Evolutionary conservation across 2,329 filamentous ascomycete species (phyloP).

Genomic region (Incumbomyces delicatus): DNA sequence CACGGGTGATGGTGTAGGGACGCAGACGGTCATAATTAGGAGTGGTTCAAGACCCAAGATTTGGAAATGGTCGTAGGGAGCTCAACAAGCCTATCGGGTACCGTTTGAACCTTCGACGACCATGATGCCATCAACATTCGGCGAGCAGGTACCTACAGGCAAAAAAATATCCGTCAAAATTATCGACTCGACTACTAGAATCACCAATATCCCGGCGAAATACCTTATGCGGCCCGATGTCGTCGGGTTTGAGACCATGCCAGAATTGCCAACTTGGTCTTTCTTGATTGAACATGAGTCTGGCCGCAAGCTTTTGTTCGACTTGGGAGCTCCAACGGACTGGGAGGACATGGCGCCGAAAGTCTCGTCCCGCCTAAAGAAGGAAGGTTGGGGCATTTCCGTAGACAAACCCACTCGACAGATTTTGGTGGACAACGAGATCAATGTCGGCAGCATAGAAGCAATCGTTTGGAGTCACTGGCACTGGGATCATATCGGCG

Average conservation of each 20-base stretch:
- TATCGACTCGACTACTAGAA: conserved; percentile 13
- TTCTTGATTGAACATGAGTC: conserved; percentile 12
- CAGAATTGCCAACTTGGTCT: conserved; percentile 12
- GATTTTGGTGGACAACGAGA: conserved; percentile 13
- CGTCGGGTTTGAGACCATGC: conserved; percentile 9
- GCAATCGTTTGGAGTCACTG: conserved; percentile 21
- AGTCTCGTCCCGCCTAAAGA: conserved; percentile 8
- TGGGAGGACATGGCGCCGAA: conserved; percentile 18
- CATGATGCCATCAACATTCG: conserved; percentile 1
- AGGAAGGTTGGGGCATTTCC: conserved; percentile 11
- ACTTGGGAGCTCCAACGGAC: conserved; percentile 26
- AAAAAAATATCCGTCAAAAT: conserved; percentile 10
- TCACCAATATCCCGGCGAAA: conserved; percentile 9
- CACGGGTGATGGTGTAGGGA: no score
- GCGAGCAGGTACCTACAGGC: conserved; percentile 7
- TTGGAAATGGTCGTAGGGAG: no score
- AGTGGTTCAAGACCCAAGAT: no score
- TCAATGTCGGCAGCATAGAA: conserved; percentile 4
- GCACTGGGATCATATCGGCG: conserved; percentile 39
- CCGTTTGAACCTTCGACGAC: no score
- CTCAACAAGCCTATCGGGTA: no score
- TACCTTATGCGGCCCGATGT: conserved; percentile 10
- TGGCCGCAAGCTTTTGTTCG: conserved; percentile 20
- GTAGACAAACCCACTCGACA: conserved; percentile 15
- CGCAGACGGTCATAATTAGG: no score